Evolutionary conservation across 352 stramenopile species (phyloP).

Genomic region (Globisporangium takayamanum): DNA sequence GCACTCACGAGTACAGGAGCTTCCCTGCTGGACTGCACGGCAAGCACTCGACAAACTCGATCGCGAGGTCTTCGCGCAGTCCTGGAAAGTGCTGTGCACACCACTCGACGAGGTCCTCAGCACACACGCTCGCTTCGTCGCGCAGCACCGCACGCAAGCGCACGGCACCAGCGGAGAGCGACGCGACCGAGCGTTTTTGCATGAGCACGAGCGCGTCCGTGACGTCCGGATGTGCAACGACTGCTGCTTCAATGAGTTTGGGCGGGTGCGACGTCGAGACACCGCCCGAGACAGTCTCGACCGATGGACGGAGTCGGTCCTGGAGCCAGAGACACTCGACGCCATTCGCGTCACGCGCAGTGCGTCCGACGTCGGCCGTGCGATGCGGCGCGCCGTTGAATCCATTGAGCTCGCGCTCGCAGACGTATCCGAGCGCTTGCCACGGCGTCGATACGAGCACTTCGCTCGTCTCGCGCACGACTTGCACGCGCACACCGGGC

Average conservation of each 20-base stretch:
- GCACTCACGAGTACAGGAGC: conserved; percentile 63
- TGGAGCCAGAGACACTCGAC: conserved; percentile 58
- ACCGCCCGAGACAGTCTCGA: conserved; percentile 28
- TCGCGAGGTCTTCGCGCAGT: conserved; percentile 24
- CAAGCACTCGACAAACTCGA: conserved; percentile 60
- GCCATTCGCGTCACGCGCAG: conserved; percentile 13
- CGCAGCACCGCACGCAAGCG: conserved; percentile 31
- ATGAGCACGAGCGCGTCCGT: conserved; percentile 49
- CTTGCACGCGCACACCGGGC: conserved; percentile 48
- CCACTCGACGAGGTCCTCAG: conserved; percentile 31
- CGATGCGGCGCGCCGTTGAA: conserved; percentile 32
- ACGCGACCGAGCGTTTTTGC: conserved; percentile 14
- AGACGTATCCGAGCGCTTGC: conserved; percentile 74
- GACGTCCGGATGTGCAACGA: conserved; percentile 34
- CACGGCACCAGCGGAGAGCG: conserved; percentile 8
- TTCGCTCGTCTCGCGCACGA: conserved; percentile 42
- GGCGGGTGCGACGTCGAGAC: conserved; percentile 21
- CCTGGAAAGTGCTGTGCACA: conserved; percentile 28
- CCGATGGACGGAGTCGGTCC: conserved; percentile 43
- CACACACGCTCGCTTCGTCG: conserved; percentile 14
- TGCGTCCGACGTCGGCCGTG: conserved; percentile 51
- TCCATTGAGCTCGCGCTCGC: conserved; percentile 34
- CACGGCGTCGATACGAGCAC: conserved; percentile 75
- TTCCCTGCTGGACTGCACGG: conserved; percentile 81
- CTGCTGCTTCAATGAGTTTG: conserved; percentile 32